Evolutionary conservation across 495 filamentous ascomycete genomes (phyloP), one percentile per base, ranked within the genome.

Genomic region (Penicillium lagena): DNA sequence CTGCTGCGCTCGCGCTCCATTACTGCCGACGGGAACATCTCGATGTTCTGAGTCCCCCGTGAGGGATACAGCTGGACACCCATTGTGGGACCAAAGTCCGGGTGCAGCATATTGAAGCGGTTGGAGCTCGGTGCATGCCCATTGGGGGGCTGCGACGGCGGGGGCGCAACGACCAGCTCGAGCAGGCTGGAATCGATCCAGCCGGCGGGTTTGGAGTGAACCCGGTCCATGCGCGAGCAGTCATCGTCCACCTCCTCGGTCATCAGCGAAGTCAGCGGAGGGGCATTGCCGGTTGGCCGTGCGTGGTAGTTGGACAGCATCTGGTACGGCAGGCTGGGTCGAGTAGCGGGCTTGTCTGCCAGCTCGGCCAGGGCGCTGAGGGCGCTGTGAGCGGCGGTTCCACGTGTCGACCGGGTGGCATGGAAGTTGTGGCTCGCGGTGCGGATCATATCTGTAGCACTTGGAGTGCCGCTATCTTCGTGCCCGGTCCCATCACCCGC

Each of bases 381-480:
- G 38, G 77, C 79, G 35, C 70, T 73, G 42, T 75, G 74, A 33
- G 72, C 55, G 11, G 58, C 80, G 14, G 66, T 68, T 10, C 71
- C 75, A 29, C 82, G 76, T 4, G 81, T 87, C 39, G 83, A 87
- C 10, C 86, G 80, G 9, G 86, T 90, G 12, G 81, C 78, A 50
- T 89, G 85, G 59, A 67, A 68, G 27, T 74, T 76, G 41, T 76
- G 72, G 33, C 83, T 86, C 28, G 78, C 77, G 12, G 83, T 82
- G 5, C 85, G 75, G 40, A 85, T 83, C 85, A 89, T 89, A 47
- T 72, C 73, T 2, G 76, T 71, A 1, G 82, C 83, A 14, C 43
- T 53, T 8, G 74, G 72, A 0, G 78, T 75, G 12, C 73, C 72
- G 9, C 71, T 72, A 36, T 78, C 76, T 52, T 76, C 80, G 12